Evolutionary conservation across 306 rosid species (phyloP), one percentile per base, ranked within the genome.

Genomic region (Pyrus communis): DNA sequence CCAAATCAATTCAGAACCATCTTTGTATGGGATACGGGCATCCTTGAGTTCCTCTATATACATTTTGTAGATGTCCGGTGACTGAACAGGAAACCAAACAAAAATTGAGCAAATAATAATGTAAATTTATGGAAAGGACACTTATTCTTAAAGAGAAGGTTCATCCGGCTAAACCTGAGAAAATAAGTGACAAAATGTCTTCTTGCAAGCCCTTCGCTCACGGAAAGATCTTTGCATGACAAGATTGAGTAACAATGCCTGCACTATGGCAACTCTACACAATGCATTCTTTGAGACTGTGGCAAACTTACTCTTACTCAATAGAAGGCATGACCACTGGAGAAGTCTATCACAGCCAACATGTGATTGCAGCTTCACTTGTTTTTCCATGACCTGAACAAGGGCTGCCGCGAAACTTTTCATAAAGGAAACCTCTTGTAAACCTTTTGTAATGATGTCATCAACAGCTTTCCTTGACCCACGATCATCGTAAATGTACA

Each of bases 351-450:
- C 83, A 83, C 99, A 78, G 7, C 97, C 97, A 5, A 88, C 89
- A 67, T 80, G 83, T 28, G 97, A 88, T 75, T 88, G 96, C 58
- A 78, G 79, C 87, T 85, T 95, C 4, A 61, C 66, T 77, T 92
- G 96, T 85, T 85, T 95, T 62, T 95, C 99, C 97, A 92, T 90
- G 70, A 64, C 82, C 93, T 87, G 97, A 84, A 95, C 96, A 77
- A 95, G 88, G 31, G 86, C 88, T 54, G 91, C 96, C 7, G 99
- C 99, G 69, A 95, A 95, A 77, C 84, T 88, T 82, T 92, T 95
- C 99, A 95, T 89, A 88, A 95, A 92, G 70, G 86, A 72, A 9
- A 82, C 68, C 72, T 78, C 96, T 49, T 89, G 75, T 31, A 95
- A 69, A 69, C 91, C 88, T 74, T 77, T 90, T 4, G 81, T 78